phyloP scores from a whole-genome alignment of 768 basidiomycete species.

The Leccinum variicolor region DNA sequence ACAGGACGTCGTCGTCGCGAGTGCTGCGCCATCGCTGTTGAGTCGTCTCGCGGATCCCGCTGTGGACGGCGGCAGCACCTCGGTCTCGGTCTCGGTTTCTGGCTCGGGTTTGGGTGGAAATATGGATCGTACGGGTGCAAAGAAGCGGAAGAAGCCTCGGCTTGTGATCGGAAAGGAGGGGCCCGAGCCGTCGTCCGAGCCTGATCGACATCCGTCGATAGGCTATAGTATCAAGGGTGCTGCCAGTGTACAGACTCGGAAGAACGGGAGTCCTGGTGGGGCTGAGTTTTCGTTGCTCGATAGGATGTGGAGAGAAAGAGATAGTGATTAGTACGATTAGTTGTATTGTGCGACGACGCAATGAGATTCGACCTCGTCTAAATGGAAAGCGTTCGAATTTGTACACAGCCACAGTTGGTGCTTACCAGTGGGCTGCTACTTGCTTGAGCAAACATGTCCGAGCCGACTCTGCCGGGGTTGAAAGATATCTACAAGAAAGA shows the following conservation, averaged over 20 bases:
- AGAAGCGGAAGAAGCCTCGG: slow-evolving; percentile 15
- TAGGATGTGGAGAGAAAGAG: slow-evolving; percentile 33
- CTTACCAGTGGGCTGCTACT: neutral
- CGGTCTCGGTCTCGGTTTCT: neutral
- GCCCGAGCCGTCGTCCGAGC: slow-evolving; percentile 22
- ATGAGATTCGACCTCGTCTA: slow-evolving; percentile 3
- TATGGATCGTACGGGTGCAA: slow-evolving; percentile 17
- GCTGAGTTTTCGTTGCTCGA: slow-evolving; percentile 31
- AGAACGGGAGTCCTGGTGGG: slow-evolving; percentile 13
- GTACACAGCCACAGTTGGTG: slow-evolving; percentile 4
- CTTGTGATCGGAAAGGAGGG: neutral
- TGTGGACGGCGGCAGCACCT: slow-evolving; percentile 8
- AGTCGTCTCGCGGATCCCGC: slow-evolving; percentile 37
- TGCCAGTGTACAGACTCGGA: slow-evolving; percentile 31
- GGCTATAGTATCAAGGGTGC: slow-evolving; percentile 57
- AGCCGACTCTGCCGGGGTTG: neutral
- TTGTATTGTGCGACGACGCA: slow-evolving; percentile 15
- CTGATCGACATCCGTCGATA: slow-evolving; percentile 35
- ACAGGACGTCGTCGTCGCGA: slow-evolving; percentile 18
- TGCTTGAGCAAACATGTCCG: neutral
- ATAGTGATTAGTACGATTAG: slow-evolving; percentile 21
- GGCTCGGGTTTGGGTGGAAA: slow-evolving; percentile 8
- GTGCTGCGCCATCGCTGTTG: slow-evolving; percentile 38
- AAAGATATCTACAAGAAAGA: too few species aligned
- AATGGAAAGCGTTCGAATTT: neutral